Percentiles rank a stretch among this genome's conserved stretches.
Conservation (phyloP, 345 rosid genomes). For the Microcos paniculata region DNA sequence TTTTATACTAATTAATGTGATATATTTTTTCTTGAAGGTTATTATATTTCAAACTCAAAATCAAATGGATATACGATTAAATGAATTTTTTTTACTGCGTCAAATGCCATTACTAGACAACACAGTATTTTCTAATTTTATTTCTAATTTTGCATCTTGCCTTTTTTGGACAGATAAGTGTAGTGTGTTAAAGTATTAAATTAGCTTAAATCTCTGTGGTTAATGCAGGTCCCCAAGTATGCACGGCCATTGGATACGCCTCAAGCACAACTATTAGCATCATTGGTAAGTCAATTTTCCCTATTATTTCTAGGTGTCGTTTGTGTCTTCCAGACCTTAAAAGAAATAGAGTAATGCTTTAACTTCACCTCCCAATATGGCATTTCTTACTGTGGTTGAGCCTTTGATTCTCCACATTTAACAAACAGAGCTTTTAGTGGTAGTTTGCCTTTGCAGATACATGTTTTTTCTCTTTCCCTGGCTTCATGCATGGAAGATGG, state of each 20-base stretch:
- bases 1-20: too few species aligned
- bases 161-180: too few species aligned
- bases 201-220: too few species aligned
- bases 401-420: background rate
- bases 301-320: conserved; percentile 3
- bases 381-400: background rate
- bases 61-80: too few species aligned
- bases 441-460: background rate
- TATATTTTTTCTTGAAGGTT: too few species aligned
- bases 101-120: too few species aligned
- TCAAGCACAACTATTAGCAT: conserved; percentile 46
- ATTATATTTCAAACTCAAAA: too few species aligned
- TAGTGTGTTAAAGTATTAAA: too few species aligned
- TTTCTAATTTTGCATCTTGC: too few species aligned
- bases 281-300: conserved; percentile 50
- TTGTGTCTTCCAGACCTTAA: background rate
- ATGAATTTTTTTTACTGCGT: too few species aligned
- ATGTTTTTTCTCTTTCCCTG: background rate
- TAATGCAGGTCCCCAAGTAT: conserved; percentile 80
- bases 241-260: conserved; percentile 63
- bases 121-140: too few species aligned
- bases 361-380: background rate
- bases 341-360: background rate
- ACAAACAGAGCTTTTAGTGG: conserved; percentile 1
- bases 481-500: background rate